Evolutionary conservation across 305 asterid species (phyloP).

Genomic region (Fraxinus greggii): DNA sequence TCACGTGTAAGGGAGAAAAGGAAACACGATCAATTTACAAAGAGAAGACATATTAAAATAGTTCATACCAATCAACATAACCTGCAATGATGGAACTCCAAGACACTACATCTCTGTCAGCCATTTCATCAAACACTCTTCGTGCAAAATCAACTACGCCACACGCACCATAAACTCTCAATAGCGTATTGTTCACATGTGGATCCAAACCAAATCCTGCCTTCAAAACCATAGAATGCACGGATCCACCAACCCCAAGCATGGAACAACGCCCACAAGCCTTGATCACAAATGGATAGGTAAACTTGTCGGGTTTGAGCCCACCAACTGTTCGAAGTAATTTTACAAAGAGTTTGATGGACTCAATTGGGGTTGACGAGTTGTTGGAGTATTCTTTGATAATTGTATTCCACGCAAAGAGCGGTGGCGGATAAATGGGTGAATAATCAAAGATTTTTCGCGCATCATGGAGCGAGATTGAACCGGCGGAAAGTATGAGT

Average conservation of each 20-base stretch:
- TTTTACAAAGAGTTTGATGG: slow-evolving; percentile 35
- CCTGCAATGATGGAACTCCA: slow-evolving; percentile 72
- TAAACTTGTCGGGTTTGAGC: slow-evolving; percentile 45
- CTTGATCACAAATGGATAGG: slow-evolving; percentile 58
- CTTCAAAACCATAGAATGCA: slow-evolving; percentile 50
- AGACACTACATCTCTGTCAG: slow-evolving; percentile 53
- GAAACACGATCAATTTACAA: neutral
- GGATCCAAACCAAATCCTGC: slow-evolving; percentile 41
- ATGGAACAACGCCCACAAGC: slow-evolving; percentile 56
- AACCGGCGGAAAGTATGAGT: slow-evolving; percentile 43
- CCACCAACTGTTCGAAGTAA: slow-evolving; percentile 26
- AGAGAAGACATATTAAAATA: neutral
- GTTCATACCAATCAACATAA: slow-evolving; percentile 57
- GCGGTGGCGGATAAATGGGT: slow-evolving; percentile 45
- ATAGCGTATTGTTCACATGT: slow-evolving; percentile 51
- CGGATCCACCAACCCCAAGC: slow-evolving; percentile 49
- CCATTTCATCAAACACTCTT: slow-evolving; percentile 62
- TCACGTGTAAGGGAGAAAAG: neutral
- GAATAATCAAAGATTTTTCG: slow-evolving; percentile 40
- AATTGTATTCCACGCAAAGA: slow-evolving; percentile 59
- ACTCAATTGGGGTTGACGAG: slow-evolving; percentile 37
- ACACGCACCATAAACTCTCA: slow-evolving; percentile 49
- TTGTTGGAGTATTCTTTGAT: slow-evolving; percentile 52
- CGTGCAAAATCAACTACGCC: slow-evolving; percentile 32
- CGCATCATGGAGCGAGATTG: slow-evolving; percentile 45